A percentile compares a stretch with the other conserved stretches of the same genome.
Evolutionary conservation across 2,329 filamentous ascomycete species (phyloP).

Genomic region (Clonostachys rhizophaga): DNA sequence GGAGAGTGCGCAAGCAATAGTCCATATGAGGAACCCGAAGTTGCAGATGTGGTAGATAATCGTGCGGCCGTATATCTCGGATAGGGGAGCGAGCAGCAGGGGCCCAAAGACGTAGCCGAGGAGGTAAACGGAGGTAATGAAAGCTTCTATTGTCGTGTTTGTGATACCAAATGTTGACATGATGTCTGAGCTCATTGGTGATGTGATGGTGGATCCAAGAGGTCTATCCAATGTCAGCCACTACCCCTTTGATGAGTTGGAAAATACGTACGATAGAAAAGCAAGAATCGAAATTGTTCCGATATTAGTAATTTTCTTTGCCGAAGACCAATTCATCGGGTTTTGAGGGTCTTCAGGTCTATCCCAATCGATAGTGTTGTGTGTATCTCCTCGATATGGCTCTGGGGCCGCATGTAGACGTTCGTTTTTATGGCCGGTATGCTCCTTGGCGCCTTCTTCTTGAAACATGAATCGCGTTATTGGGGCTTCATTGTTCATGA

Average conservation of each 20-base stretch:
- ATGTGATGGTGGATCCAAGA: constrained; percentile 51
- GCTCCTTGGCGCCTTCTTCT: too few relatives aligned
- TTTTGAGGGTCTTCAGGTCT: constrained; percentile 51
- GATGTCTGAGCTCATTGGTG: constrained; percentile 46
- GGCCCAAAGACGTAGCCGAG: constrained; percentile 48
- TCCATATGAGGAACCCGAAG: constrained; percentile 46
- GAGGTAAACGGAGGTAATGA: constrained; percentile 30
- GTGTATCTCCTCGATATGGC: too few relatives aligned
- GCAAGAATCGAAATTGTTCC: constrained; percentile 31
- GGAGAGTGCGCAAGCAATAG: constrained; percentile 40
- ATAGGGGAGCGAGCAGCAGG: constrained; percentile 44
- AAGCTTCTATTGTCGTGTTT: constrained; percentile 37
- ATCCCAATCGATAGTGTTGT: constrained; percentile 51
- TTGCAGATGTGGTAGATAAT: constrained; percentile 37
- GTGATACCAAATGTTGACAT: constrained; percentile 43
- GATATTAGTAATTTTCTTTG: constrained; percentile 24
- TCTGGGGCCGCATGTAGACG: too few relatives aligned
- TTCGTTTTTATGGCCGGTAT: too few relatives aligned
- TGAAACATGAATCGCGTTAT: too few relatives aligned
- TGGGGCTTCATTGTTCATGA: too few relatives aligned
- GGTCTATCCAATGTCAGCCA: constrained; percentile 22
- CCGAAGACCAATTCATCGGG: constrained; percentile 54
- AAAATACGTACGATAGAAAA: constrained; percentile 24
- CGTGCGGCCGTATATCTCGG: constrained; percentile 44
- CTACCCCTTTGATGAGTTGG: neutral